Conservation (phyloP, 1,284 basidiomycete species). For the Schizopora paradoxa region DNA sequence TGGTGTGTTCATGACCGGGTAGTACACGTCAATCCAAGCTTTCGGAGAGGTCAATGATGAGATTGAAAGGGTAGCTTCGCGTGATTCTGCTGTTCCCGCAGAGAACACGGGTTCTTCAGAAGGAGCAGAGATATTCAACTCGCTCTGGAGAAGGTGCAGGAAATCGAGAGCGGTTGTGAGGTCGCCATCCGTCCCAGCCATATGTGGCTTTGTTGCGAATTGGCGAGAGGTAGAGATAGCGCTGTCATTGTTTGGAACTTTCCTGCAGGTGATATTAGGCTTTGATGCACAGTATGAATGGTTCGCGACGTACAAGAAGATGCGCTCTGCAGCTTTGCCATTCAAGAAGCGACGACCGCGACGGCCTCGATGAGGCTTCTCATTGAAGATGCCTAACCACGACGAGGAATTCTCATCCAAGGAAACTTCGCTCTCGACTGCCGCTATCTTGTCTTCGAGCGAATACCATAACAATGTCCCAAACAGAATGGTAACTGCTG, state of each 20-base stretch:
- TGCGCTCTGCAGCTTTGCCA: slow-evolving; percentile 15
- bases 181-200: slow-evolving; percentile 65
- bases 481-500: no score
- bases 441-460: no score
- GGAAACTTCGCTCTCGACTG: no score
- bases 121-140: slow-evolving; percentile 47
- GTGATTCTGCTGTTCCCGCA: slow-evolving; percentile 61
- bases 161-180: slow-evolving; percentile 59
- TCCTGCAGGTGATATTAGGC: neutral
- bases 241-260: slow-evolving; percentile 17
- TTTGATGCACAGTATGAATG: neutral
- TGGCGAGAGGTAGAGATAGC: slow-evolving; percentile 39
- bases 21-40: slow-evolving; percentile 81
- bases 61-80: slow-evolving; percentile 55
- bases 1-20: slow-evolving; percentile 77
- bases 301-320: slow-evolving; percentile 17
- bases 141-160: slow-evolving; percentile 55
- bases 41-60: slow-evolving; percentile 42
- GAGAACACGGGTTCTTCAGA: slow-evolving; percentile 47
- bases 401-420: no score
- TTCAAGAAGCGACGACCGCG: slow-evolving; percentile 11
- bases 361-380: slow-evolving; percentile 5
- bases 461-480: no score
- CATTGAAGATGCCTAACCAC: no score
- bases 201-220: slow-evolving; percentile 65